Evolutionary conservation across 129 eudicot genomes (phyloP).

Genomic region (Ambrosia artemisiifolia): DNA sequence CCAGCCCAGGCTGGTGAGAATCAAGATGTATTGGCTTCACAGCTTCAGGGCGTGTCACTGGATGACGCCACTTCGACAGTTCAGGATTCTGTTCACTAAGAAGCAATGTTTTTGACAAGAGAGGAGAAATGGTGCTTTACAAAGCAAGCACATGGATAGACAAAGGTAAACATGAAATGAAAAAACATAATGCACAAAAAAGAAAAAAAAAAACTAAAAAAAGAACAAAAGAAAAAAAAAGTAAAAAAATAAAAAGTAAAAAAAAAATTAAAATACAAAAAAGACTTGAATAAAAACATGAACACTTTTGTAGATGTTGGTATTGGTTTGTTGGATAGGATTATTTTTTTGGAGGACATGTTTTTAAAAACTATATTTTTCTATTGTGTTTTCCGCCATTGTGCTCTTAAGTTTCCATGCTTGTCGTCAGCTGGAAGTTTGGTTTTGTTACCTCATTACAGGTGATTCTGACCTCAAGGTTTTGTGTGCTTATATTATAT

Average conservation of each 20-base stretch:
- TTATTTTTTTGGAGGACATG: constrained; percentile 21
- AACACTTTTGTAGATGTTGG: constrained; percentile 20
- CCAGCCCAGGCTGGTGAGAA: constrained; percentile 29
- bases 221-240: not conserved
- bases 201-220: constrained; percentile 14
- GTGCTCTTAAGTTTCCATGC: not conserved
- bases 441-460: not conserved
- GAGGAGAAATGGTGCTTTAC: constrained; percentile 18
- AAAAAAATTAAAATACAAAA: not conserved
- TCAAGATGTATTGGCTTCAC: constrained; percentile 32
- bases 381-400: constrained; percentile 21
- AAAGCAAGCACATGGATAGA: constrained; percentile 21
- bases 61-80: constrained; percentile 17
- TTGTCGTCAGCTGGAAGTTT: constrained; percentile 4
- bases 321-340: constrained; percentile 27
- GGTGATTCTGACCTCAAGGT: constrained; percentile 2
- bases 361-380: constrained; percentile 18
- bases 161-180: constrained; percentile 23
- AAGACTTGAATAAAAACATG: constrained; percentile 16
- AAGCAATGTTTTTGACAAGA: constrained; percentile 18
- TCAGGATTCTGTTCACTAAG: constrained; percentile 1
- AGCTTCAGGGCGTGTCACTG: constrained; percentile 37
- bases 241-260: not conserved
- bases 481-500: constrained; percentile 7
- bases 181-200: constrained; percentile 21